Percentiles rank a stretch among this genome's conserved stretches.
Evolutionary conservation across 257 asterid genomes (phyloP).

Genomic region (Gentiana dahurica): DNA sequence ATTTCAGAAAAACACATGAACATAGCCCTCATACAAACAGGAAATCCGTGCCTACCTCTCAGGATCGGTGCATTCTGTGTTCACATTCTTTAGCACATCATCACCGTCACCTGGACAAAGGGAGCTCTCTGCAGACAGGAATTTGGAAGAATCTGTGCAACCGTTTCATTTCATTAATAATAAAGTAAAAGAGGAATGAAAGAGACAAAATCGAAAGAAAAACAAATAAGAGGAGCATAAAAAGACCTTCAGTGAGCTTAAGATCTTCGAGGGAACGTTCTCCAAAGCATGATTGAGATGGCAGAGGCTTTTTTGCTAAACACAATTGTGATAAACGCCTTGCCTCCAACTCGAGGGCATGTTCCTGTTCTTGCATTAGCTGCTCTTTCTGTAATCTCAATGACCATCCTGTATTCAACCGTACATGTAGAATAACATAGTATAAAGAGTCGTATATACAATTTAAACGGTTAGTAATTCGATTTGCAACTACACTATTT

Average conservation of each 20-base stretch:
- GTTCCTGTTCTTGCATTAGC: slow-evolving; percentile 41
- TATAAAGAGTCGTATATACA: neutral
- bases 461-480: neutral
- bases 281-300: slow-evolving; percentile 22
- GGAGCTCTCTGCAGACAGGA: slow-evolving; percentile 39
- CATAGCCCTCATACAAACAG: neutral
- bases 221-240: neutral
- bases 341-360: slow-evolving; percentile 41
- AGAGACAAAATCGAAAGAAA: neutral
- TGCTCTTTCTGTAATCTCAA: slow-evolving; percentile 37
- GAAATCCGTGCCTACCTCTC: slow-evolving; percentile 40
- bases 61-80: slow-evolving; percentile 32
- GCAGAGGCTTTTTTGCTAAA: slow-evolving; percentile 27
- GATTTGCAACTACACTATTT: neutral
- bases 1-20: too few species aligned
- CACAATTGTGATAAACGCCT: slow-evolving; percentile 53
- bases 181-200: neutral
- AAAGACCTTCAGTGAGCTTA: slow-evolving; percentile 36
- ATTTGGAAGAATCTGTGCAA: slow-evolving; percentile 32
- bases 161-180: neutral
- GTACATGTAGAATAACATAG: neutral
- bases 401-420: slow-evolving; percentile 37
- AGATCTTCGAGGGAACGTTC: slow-evolving; percentile 41
- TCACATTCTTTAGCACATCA: slow-evolving; percentile 28
- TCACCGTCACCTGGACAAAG: slow-evolving; percentile 32